phyloP scores from a whole-genome alignment of 495 filamentous ascomycete species.

The Aspergillus bridgeri region DNA sequence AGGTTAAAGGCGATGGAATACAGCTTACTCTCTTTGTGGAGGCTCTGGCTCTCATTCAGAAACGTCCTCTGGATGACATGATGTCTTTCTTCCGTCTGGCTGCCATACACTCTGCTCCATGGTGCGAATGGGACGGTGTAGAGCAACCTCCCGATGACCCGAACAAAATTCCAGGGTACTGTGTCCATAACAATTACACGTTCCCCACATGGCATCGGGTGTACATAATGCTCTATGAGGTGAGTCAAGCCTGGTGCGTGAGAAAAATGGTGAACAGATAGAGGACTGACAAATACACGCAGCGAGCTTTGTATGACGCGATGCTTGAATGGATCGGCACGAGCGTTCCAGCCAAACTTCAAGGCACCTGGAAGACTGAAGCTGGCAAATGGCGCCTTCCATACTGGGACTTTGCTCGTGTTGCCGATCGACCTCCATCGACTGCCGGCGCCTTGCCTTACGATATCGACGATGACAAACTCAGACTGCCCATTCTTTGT shows the following conservation, averaged over 20 bases:
- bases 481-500: constrained; percentile 6
- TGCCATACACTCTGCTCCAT: constrained; percentile 3
- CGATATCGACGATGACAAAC: neutral
- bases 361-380: neutral
- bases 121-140: constrained; percentile 2
- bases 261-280: neutral
- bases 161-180: neutral
- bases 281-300: neutral
- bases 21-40: constrained; percentile 9
- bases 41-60: constrained; percentile 2
- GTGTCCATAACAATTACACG: constrained; percentile 9
- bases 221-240: constrained; percentile 6
- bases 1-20: too few relatives aligned
- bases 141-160: neutral
- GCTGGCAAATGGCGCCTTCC: constrained; percentile 7
- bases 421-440: neutral
- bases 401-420: constrained; percentile 10
- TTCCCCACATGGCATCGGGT: constrained; percentile 10
- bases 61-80: neutral
- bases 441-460: neutral
- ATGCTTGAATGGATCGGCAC: neutral
- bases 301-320: constrained; percentile 4
- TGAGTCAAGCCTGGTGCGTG: neutral
- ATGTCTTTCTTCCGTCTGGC: constrained; percentile 10
- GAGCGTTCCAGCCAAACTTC: neutral